Base-by-base conservation (phyloP, 345 rosid species). In the Populus simonii region DNA sequence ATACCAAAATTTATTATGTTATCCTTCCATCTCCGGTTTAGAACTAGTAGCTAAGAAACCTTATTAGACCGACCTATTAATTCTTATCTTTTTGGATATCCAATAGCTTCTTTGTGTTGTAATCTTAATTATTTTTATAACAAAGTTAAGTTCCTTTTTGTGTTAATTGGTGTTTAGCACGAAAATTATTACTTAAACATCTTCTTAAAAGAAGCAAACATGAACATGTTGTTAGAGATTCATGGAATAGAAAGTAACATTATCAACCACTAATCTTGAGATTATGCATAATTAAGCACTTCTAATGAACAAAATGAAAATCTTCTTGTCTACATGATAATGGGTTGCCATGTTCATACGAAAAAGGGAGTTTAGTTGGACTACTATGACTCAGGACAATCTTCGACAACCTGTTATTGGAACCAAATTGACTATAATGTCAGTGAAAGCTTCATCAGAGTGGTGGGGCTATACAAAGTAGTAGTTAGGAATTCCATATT, bases 371-470 rank as follows among this genome's bases (percentile, higher is more conserved):
- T 65, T 31, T 76, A 25, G 76, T 65, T 61, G 65, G 72, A 70
- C 80, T 33, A 70, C 31, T 31, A 82, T 53, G 59, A 53, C 69
- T 38, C 3, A 22, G 31, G 72, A 39, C 33, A 61, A 47, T 59
- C 39, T 66, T 61, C 22, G 77, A 76, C 81, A 74, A 70, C 81
- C 66, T 86, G 22, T 43, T 12, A 74, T 70, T 49, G 81, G 80
- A 67, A 67, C 79, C 79, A 76, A 78, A 62, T 41, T 68, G 75
- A 63, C 23, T 23, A 22, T 38, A 55, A 73, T 27, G 55, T 11
- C 69, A 73, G 77, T 47, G 83, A 84, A 83, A 81, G 59, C 74
- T 78, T 83, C 80, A 74, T 65, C 7, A 23, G 27, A 45, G 33
- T 75, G 23, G 73, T 68, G 67, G 71, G 75, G 71, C 11, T 31